Conservation (phyloP, 495 filamentous ascomycete genomes). For the Astrocystis sublimbata region DNA sequence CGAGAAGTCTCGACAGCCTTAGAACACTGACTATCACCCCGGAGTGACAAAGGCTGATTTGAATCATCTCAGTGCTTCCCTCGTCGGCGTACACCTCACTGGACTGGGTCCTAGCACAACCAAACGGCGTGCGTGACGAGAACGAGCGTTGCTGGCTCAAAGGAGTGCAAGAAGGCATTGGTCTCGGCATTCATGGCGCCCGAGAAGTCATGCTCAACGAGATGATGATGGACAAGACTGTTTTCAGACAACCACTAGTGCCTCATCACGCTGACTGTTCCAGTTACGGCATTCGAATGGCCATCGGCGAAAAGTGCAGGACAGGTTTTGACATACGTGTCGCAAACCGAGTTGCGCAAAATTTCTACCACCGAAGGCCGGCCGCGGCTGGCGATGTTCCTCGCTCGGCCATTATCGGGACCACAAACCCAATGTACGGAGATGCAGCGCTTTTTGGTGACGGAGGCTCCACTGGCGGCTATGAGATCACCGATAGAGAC, state of each 20-base stretch:
- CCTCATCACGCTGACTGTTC: background rate
- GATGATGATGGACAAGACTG: background rate
- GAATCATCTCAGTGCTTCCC: background rate
- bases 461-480: background rate
- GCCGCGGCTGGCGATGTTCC: background rate
- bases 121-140: background rate
- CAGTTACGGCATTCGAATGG: conserved; percentile 6
- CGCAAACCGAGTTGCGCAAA: background rate
- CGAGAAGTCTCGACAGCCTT: too few relatives aligned
- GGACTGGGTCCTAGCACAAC: conserved; percentile 4
- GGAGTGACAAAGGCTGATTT: background rate
- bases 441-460: background rate
- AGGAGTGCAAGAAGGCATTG: conserved; percentile 17
- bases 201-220: conserved; percentile 14
- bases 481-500: background rate
- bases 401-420: conserved; percentile 2
- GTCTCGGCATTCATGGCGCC: background rate
- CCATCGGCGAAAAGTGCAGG: background rate
- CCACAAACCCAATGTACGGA: background rate
- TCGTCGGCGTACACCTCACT: background rate
- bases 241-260: background rate
- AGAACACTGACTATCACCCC: too few relatives aligned
- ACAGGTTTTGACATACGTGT: conserved; percentile 9
- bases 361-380: background rate
- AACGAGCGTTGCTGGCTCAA: conserved; percentile 9